phyloP scores from a whole-genome alignment of 768 basidiomycete species.

The Kwoniella pini region DNA sequence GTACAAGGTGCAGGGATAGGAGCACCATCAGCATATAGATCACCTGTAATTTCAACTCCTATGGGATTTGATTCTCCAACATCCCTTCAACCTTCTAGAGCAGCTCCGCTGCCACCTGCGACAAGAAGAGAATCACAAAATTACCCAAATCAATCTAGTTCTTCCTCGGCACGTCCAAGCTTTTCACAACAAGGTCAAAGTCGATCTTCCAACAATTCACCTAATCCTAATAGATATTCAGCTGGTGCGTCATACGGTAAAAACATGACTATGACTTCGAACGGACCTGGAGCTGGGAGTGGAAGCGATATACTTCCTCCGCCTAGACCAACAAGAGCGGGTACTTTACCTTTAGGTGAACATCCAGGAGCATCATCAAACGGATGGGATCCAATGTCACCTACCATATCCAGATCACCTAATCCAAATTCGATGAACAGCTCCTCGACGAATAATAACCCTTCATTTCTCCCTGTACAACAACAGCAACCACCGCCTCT shows the following conservation, averaged over 20 bases:
- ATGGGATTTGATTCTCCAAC: slow-evolving; percentile 31
- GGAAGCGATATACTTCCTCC: slow-evolving; percentile 30
- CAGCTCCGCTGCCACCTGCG: slow-evolving; percentile 46
- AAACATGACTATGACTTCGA: slow-evolving; percentile 17
- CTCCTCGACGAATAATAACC: slow-evolving; percentile 3
- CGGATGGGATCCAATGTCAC: slow-evolving; percentile 25
- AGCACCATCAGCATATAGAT: slow-evolving; percentile 44
- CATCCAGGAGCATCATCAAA: slow-evolving; percentile 16
- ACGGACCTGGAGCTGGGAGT: too few relatives aligned
- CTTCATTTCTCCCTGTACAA: slow-evolving; percentile 17
- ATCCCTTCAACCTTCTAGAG: slow-evolving; percentile 36
- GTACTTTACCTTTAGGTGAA: slow-evolving; percentile 47
- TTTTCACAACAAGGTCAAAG: slow-evolving; percentile 8
- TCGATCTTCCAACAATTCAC: slow-evolving; percentile 45
- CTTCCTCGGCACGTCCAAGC: slow-evolving; percentile 5
- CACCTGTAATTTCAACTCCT: slow-evolving; percentile 33
- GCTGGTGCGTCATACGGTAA: slow-evolving; percentile 28
- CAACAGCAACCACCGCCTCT: slow-evolving; percentile 34
- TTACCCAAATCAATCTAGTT: slow-evolving; percentile 5
- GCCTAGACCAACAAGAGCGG: slow-evolving; percentile 48
- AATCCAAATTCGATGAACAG: slow-evolving; percentile 10
- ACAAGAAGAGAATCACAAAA: slow-evolving; percentile 37
- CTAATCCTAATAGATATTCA: slow-evolving; percentile 53
- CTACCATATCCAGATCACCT: slow-evolving; percentile 14
- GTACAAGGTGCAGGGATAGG: slow-evolving; percentile 3